Base-by-base conservation (phyloP, 805 yeast species). In the Candida krabiensis region DNA sequence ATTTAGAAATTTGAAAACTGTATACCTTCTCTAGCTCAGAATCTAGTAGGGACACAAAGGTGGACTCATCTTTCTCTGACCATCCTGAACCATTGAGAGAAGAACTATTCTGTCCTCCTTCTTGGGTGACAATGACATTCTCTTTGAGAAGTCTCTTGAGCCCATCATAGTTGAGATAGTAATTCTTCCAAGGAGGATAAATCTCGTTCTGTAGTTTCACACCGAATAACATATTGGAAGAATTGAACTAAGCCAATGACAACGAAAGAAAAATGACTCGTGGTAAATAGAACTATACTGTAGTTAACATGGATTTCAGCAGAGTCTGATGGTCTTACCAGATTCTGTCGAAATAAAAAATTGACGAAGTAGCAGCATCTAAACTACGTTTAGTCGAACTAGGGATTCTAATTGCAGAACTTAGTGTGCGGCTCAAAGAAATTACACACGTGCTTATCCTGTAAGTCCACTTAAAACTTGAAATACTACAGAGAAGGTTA, bases 151-250 rank as follows among this genome's bases (percentile, higher is more conserved):
- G 64, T 50, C 74, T 78, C 62, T 85, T 85, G 56, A 86, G 64
- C 27, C 64, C 64, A 49, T 75, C 85, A 58, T 86, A 86, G 55
- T 77, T 68, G 43, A 86, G 72, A 57, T 85, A 86, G 55, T 79
- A 72, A 22, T 73, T 75, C 60, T 77, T 83, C 99, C 99, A 91
- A 2, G 97, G 96, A 31, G 80, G 79, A 63, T 85, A 88, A 24
- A 79, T 78, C 60, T 90, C 97, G 48, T 78, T 80, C 37, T 83
- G 82, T 39, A 91, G 71, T 57, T 86, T 87, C 35, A 77, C 86
- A 37, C 95, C 95, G 57, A 91, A 91, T 38, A 91, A 66, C 98
- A 93, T 89, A 9, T 33, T 40, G 24, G 11, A 13, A 6, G 28
- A 6, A 30, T n/a, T 13, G 14, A 37, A n/a, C 14, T 33, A 16